Percentiles rank a stretch among this genome's conserved stretches.
Conservation (phyloP, 2,329 filamentous ascomycete species). For the Fusarium staphyleae region DNA sequence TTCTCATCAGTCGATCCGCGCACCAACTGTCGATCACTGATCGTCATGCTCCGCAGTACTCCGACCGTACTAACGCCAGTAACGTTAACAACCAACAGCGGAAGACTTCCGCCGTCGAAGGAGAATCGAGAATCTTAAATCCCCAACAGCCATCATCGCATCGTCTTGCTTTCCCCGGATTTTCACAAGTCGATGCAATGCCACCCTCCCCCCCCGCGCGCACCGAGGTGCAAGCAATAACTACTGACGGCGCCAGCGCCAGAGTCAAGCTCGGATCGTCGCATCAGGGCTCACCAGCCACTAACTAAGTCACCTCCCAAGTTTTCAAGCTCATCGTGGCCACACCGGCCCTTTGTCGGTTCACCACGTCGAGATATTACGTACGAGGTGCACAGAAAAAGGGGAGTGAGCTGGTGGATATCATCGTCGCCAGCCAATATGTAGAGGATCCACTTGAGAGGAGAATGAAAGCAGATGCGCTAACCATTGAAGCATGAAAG, state of each 20-base stretch:
- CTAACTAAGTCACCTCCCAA: neutral
- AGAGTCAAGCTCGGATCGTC: conserved; percentile 30
- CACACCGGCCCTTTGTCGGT: conserved; percentile 28
- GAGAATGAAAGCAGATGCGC: neutral
- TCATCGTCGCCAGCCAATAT: conserved; percentile 18
- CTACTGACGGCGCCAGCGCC: conserved; percentile 30
- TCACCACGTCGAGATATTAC: conserved; percentile 17
- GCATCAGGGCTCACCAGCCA: conserved; percentile 24
- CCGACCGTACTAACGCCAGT: no score
- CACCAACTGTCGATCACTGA: conserved; percentile 28
- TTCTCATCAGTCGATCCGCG: conserved; percentile 19
- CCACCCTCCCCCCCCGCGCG: conserved; percentile 30
- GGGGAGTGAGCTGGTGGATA: conserved; percentile 20
- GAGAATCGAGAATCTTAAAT: conserved; percentile 1
- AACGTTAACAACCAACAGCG: conserved; percentile 8
- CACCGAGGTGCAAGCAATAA: conserved; percentile 26
- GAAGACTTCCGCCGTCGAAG: conserved; percentile 30
- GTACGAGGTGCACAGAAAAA: conserved; percentile 22
- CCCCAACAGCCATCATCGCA: conserved; percentile 7
- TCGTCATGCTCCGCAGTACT: neutral
- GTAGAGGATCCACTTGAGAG: conserved; percentile 18
- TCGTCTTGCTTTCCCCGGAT: conserved; percentile 28
- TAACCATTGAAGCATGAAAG: neutral
- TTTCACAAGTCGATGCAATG: conserved; percentile 35
- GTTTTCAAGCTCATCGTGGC: conserved; percentile 4